Evolutionary conservation across 176 grass and related monocot species (phyloP).

Genomic region (Hordeum marinum): DNA sequence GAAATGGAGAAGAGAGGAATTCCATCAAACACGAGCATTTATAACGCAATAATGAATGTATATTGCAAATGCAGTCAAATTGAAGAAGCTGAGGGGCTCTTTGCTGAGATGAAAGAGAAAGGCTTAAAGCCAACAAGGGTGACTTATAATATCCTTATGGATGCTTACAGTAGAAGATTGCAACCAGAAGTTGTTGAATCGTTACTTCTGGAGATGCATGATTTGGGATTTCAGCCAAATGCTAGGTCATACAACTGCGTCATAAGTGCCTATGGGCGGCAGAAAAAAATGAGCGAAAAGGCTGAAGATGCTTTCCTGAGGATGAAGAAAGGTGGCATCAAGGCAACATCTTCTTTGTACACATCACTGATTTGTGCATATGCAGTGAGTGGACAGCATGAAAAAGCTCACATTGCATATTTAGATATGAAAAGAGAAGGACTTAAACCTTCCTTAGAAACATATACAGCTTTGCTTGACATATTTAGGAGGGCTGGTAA

Average conservation of each 20-base stretch:
- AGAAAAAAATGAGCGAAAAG: slow-evolving; percentile 75
- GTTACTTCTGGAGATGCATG: slow-evolving; percentile 65
- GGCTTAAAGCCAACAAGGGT: slow-evolving; percentile 49
- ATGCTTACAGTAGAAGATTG: slow-evolving; percentile 86
- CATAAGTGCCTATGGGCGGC: slow-evolving; percentile 70
- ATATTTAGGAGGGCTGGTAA: slow-evolving; percentile 71
- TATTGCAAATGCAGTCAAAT: slow-evolving; percentile 69
- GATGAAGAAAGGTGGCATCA: slow-evolving; percentile 69
- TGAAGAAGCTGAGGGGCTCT: slow-evolving; percentile 82
- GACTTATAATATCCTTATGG: slow-evolving; percentile 92
- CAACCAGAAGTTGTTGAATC: slow-evolving; percentile 69
- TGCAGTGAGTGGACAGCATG: slow-evolving; percentile 51
- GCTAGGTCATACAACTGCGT: slow-evolving; percentile 70
- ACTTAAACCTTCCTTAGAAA: slow-evolving; percentile 68
- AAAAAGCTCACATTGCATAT: slow-evolving; percentile 56
- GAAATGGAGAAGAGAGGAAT: slow-evolving; percentile 92
- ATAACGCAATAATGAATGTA: slow-evolving; percentile 58
- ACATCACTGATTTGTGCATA: slow-evolving; percentile 72
- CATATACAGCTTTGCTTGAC: slow-evolving; percentile 65
- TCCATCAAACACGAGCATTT: slow-evolving; percentile 58
- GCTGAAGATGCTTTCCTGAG: slow-evolving; percentile 76
- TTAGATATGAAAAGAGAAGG: slow-evolving; percentile 72
- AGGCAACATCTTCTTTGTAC: slow-evolving; percentile 60
- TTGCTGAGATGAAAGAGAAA: slow-evolving; percentile 77
- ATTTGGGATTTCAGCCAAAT: slow-evolving; percentile 61